These are phyloP conservation scores for Aspergillus melleus DNA, from an alignment of 2,329 filamentous ascomycete genomes.

Conservation along the genomic window DNA sequence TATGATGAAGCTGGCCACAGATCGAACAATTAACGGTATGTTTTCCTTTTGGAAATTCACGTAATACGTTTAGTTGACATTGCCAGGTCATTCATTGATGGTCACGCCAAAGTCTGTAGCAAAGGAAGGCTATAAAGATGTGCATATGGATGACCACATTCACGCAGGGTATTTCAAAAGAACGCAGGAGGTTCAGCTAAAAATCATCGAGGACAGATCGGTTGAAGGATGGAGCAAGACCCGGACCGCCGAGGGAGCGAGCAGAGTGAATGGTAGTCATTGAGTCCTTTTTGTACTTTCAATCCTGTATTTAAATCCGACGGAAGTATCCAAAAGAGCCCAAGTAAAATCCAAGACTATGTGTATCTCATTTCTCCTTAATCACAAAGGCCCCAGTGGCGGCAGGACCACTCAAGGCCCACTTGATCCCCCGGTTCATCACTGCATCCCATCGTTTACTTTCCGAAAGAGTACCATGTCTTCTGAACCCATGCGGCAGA, in stretches of 20 bases:
- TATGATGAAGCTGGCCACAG: slow-evolving; percentile 30
- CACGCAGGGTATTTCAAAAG: slow-evolving; percentile 42
- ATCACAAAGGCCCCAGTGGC: background rate
- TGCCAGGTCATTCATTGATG: slow-evolving; percentile 40
- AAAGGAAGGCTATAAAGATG: slow-evolving; percentile 44
- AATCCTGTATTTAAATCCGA: too few species aligned
- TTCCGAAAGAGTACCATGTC: slow-evolving; percentile 27
- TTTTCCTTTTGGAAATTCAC: background rate
- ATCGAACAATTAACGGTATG: slow-evolving; percentile 34
- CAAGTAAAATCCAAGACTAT: too few species aligned
- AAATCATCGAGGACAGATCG: slow-evolving; percentile 48
- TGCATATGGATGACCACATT: slow-evolving; percentile 40
- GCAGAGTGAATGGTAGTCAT: background rate
- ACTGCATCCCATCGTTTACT: slow-evolving; percentile 32
- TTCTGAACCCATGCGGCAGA: slow-evolving; percentile 54
- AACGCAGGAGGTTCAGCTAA: slow-evolving; percentile 40
- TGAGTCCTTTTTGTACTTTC: too few species aligned
- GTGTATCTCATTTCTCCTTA: background rate
- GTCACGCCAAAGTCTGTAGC: slow-evolving; percentile 40
- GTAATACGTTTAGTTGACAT: background rate
- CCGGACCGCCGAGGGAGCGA: slow-evolving; percentile 13
- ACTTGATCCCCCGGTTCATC: slow-evolving; percentile 30
- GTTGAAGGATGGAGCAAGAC: slow-evolving; percentile 25
- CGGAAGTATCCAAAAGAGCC: too few species aligned
- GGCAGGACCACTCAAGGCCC: slow-evolving; percentile 26